phyloP scores from a whole-genome alignment of 352 stramenopile species.

The Globisporangium iwayamae region DNA sequence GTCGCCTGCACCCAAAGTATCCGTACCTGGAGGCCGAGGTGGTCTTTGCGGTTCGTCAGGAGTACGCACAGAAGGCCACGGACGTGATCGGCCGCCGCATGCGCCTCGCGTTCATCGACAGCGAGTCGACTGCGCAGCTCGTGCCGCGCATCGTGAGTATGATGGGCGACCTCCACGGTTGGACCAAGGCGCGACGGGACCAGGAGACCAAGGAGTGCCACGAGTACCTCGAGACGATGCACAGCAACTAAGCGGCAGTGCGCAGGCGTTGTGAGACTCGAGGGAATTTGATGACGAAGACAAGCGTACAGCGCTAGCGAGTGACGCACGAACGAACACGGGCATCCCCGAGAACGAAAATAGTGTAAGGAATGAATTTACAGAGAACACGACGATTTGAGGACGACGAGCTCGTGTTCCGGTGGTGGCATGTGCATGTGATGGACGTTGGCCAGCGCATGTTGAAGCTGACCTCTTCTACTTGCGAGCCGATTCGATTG shows the following conservation, averaged over 20 bases:
- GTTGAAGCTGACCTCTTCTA: no score
- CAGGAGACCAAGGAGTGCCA: conserved; percentile 74
- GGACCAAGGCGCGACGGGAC: conserved; percentile 72
- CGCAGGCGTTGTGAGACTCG: background rate
- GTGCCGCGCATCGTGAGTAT: conserved; percentile 89
- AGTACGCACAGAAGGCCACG: conserved; percentile 92
- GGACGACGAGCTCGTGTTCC: background rate
- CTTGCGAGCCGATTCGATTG: no score
- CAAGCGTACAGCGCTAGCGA: background rate
- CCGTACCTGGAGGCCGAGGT: conserved; percentile 95
- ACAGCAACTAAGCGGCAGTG: conserved; percentile 49
- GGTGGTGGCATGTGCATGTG: no score
- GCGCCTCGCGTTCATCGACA: conserved; percentile 93
- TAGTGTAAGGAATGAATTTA: conserved; percentile 15
- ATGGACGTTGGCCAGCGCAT: no score
- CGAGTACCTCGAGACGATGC: conserved; percentile 83
- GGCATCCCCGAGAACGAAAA: background rate
- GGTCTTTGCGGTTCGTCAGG: conserved; percentile 90
- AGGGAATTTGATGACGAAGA: background rate
- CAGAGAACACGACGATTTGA: conserved; percentile 1
- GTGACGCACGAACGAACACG: background rate
- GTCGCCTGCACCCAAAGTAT: conserved; percentile 91
- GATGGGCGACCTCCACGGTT: conserved; percentile 90
- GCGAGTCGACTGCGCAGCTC: conserved; percentile 63
- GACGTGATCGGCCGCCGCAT: conserved; percentile 92